phyloP scores from a whole-genome alignment of 805 yeast species.

The Metschnikowia lunata region DNA sequence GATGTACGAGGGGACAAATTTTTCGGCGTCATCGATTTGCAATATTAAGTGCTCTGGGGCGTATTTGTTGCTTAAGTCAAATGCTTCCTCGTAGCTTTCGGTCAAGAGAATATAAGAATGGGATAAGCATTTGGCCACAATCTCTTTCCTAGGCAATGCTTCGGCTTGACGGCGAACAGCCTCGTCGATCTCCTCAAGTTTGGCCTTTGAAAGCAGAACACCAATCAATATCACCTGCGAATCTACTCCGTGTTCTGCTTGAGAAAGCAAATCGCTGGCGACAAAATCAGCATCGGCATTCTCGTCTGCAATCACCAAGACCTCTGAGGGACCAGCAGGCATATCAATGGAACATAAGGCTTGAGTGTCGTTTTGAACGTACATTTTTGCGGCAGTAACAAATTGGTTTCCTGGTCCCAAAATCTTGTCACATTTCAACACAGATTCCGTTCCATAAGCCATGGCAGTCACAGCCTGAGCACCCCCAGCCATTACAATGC shows the following conservation, averaged over 20 bases:
- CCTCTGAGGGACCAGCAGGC: constrained; percentile 99
- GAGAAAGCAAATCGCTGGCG: constrained; percentile 93
- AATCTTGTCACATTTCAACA: constrained; percentile 93
- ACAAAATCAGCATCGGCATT: constrained; percentile 91
- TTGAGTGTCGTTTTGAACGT: constrained; percentile 89
- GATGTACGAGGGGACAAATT: constrained; percentile 63
- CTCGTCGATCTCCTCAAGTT: constrained; percentile 66
- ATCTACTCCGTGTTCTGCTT: constrained; percentile 98
- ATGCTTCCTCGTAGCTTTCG: constrained; percentile 69
- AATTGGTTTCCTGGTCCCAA: constrained; percentile 99
- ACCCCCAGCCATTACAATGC: constrained; percentile 95
- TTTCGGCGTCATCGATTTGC: constrained; percentile 76
- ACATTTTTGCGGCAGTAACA: constrained; percentile 98
- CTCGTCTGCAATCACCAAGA: constrained; percentile 87
- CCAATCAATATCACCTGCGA: constrained; percentile 94
- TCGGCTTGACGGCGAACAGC: constrained; percentile 84
- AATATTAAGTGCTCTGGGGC: constrained; percentile 98
- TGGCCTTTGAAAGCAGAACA: constrained; percentile 57
- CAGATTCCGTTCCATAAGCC: constrained; percentile 95
- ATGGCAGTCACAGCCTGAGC: constrained; percentile 98
- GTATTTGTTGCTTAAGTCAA: constrained; percentile 80
- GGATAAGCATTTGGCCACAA: constrained; percentile 85
- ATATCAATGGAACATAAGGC: constrained; percentile 96
- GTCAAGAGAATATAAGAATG: constrained; percentile 84
- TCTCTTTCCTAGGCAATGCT: constrained; percentile 84